Percentiles rank a stretch among this genome's conserved stretches.
Evolutionary conservation across 2,329 filamentous ascomycete genomes (phyloP).

Genomic region (Stagonosporopsis cucurbitacearum): DNA sequence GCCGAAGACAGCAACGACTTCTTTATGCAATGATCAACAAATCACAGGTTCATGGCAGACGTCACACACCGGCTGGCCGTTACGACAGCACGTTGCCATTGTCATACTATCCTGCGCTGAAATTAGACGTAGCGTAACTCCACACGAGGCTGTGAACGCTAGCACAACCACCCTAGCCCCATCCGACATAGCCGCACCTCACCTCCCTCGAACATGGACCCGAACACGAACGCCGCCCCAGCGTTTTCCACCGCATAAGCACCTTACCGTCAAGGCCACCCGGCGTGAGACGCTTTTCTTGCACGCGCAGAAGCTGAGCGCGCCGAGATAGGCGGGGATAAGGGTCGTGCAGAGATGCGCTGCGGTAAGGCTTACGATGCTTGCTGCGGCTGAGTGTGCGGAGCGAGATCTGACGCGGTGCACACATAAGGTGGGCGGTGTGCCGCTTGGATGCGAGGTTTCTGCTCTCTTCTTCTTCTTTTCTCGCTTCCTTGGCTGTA

Average conservation of each 20-base stretch:
- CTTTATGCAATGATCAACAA: too few relatives aligned
- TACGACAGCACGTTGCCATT: not conserved
- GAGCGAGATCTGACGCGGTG: slow-evolving; percentile 4
- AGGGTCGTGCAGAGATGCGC: not conserved
- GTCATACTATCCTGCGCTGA: not conserved
- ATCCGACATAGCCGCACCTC: not conserved
- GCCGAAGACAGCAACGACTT: too few relatives aligned
- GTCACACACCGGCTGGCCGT: too few relatives aligned
- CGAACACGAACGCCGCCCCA: not conserved
- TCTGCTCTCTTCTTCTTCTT: slow-evolving; percentile 7
- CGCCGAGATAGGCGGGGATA: not conserved
- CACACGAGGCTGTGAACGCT: slow-evolving; percentile 8
- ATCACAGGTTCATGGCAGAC: too few relatives aligned
- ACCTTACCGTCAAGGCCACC: slow-evolving; percentile 6
- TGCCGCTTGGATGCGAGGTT: not conserved
- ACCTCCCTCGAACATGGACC: not conserved
- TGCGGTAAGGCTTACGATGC: slow-evolving; percentile 12
- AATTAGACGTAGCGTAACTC: not conserved
- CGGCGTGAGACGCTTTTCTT: not conserved
- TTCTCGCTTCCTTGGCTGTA: not conserved
- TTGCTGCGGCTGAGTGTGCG: slow-evolving; percentile 12
- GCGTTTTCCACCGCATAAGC: slow-evolving; percentile 7
- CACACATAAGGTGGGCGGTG: slow-evolving; percentile 5
- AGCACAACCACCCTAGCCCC: not conserved
- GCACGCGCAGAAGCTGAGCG: not conserved